These are phyloP conservation scores for Nemania bipapillata DNA, from an alignment of 2,329 filamentous ascomycete species.

Conservation along the genomic window DNA sequence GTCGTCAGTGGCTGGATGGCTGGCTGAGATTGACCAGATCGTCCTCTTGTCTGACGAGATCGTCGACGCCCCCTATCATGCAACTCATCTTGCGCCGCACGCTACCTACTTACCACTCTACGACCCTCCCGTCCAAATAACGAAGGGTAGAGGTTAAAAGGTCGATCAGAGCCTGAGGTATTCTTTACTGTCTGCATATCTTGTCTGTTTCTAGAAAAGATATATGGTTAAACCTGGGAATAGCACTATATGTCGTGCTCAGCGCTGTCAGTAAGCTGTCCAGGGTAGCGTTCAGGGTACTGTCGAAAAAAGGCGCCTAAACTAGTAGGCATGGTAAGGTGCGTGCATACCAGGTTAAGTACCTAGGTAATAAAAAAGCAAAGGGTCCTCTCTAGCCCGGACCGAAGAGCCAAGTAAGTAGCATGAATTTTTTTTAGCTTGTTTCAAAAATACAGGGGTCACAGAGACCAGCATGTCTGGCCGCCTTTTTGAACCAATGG, in stretches of 20 bases:
- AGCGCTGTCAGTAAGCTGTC: background rate
- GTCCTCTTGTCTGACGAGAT: slow-evolving; percentile 42
- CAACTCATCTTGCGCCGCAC: background rate
- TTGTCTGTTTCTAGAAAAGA: background rate
- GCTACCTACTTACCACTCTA: background rate
- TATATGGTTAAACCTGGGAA: background rate
- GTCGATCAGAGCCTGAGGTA: background rate
- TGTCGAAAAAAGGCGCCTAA: background rate
- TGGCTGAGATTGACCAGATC: slow-evolving; percentile 20
- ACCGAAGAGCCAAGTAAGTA: slow-evolving; percentile 18
- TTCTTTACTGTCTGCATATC: background rate
- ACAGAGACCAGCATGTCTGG: slow-evolving; percentile 5
- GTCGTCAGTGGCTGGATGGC: slow-evolving; percentile 18
- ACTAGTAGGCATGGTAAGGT: background rate
- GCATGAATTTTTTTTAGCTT: slow-evolving; percentile 33
- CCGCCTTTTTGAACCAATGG: slow-evolving; percentile 24
- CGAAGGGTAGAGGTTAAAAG: no score
- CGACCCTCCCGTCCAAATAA: no score
- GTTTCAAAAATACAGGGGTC: slow-evolving; percentile 33
- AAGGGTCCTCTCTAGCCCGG: slow-evolving; percentile 22
- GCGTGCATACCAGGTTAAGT: background rate
- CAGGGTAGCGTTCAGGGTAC: background rate
- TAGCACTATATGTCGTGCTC: background rate
- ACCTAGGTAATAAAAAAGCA: slow-evolving; percentile 16
- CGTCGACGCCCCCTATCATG: slow-evolving; percentile 36